phyloP scores from a whole-genome alignment of 2,329 filamentous ascomycete species.

The Neophaeococcomyces aloes region DNA sequence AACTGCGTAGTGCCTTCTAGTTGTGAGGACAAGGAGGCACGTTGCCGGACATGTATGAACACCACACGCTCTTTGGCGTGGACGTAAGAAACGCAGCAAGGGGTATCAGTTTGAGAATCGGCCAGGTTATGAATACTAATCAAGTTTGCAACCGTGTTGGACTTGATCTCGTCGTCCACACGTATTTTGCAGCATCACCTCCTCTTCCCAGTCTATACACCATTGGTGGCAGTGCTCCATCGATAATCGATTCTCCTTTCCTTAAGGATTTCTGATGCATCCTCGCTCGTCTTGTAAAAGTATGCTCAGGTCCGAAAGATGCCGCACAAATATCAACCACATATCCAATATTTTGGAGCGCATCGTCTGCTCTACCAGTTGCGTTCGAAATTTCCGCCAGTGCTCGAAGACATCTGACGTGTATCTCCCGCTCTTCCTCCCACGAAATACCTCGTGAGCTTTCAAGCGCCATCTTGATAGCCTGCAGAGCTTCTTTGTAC shows the following conservation, averaged over 20 bases:
- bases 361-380: conserved; percentile 17
- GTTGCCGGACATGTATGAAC: not conserved
- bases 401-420: conserved; percentile 20
- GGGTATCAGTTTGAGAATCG: not conserved
- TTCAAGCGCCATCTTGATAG: conserved; percentile 18
- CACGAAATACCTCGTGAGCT: conserved; percentile 14
- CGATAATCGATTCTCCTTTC: conserved; percentile 14
- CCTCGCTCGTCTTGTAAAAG: conserved; percentile 19
- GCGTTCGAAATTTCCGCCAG: conserved; percentile 20
- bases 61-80: not conserved
- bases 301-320: conserved; percentile 19
- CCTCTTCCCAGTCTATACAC: conserved; percentile 21
- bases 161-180: conserved; percentile 21
- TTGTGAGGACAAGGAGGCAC: not conserved
- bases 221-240: conserved; percentile 19
- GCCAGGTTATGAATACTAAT: conserved; percentile 2
- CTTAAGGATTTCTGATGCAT: conserved; percentile 21
- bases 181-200: conserved; percentile 20
- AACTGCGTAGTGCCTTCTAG: no score
- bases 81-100: not conserved
- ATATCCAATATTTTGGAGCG: conserved; percentile 19
- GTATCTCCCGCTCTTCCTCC: conserved; percentile 20
- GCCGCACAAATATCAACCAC: conserved; percentile 20
- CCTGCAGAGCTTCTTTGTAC: conserved; percentile 17
- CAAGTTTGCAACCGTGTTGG: conserved; percentile 18